Base-by-base conservation (phyloP, 1,139 yeast genomes). In the Pichia sp. region DNA sequence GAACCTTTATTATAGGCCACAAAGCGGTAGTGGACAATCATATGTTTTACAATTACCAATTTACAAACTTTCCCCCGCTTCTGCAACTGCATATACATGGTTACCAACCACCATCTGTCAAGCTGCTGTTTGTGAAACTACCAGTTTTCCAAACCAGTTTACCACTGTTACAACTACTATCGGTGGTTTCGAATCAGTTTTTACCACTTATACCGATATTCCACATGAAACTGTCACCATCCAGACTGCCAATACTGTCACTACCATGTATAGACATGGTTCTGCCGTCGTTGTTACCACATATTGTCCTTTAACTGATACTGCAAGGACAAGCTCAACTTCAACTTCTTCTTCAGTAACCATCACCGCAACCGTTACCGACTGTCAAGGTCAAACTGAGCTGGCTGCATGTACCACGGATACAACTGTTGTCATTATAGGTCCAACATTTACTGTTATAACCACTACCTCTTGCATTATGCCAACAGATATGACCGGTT, bases 261-360 rank as follows among this genome's bases (percentile, higher is more conserved):
- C 45, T 8, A 40, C 28, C 7, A 25, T 42, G 8, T 48, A 42
- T n/a, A 45, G 48, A 5, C 50, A 54, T 47, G 63, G 61, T 32
- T 43, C 41, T 7, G 49, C 47, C 10, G 49, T 50, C 18, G 42
- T 39, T 26, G 44, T 56, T 36, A 49, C 52, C 5, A 60, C 62
- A 8, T 56, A 53, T 41, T 54, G 55, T 39, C 61, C 63, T 10
- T 38, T 54, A 7, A 55, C 64, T 10, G 56, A 43, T 34, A 42
- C 44, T 9, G 29, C 33, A 1, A 36, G 42, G 3, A 40, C 50
- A 3, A 29, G 33, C 5, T 29, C 49, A 7, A 27, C 46, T 2
- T 35, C 46, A 6, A 30, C 43, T 2, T 29, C 60, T 25, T 18
- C 18, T 18, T 18, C 18, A 18, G 18, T 18, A 18, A 44, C 48